phyloP scores from a whole-genome alignment of 2,329 filamentous ascomycete species.

The Penicillium sp. region DNA sequence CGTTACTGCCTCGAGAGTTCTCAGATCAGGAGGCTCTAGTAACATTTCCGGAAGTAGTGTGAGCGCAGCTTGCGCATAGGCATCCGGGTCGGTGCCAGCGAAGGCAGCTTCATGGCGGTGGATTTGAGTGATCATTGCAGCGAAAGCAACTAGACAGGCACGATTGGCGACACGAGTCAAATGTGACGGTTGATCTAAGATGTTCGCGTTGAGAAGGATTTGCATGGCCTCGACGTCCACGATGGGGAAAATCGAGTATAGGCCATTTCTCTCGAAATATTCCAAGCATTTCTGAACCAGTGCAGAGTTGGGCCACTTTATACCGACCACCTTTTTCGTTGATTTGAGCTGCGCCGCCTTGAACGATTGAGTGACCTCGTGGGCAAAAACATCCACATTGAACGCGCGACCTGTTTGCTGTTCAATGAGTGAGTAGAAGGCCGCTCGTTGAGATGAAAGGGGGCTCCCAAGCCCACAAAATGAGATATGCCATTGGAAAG shows the following conservation, averaged over 20 bases:
- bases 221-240: slow-evolving; percentile 18
- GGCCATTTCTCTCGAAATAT: slow-evolving; percentile 18
- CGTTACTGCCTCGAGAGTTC: slow-evolving; percentile 20
- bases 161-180: slow-evolving; percentile 10
- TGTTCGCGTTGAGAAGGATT: slow-evolving; percentile 15
- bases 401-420: slow-evolving; percentile 17
- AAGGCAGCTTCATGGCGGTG: slow-evolving; percentile 24
- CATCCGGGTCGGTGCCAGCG: slow-evolving; percentile 21
- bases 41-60: slow-evolving; percentile 22
- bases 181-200: slow-evolving; percentile 12
- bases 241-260: slow-evolving; percentile 29
- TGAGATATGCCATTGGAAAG: slow-evolving; percentile 23
- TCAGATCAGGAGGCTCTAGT: slow-evolving; percentile 20
- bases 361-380: slow-evolving; percentile 15
- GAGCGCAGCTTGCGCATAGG: slow-evolving; percentile 24
- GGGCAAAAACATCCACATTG: slow-evolving; percentile 23
- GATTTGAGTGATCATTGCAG: slow-evolving; percentile 26
- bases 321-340: slow-evolving; percentile 1
- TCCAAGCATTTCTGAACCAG: slow-evolving; percentile 22
- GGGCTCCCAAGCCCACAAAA: slow-evolving; percentile 21
- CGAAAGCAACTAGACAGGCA: slow-evolving; percentile 25
- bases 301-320: slow-evolving; percentile 19
- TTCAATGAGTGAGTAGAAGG: slow-evolving; percentile 18
- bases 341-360: slow-evolving; percentile 3
- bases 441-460: slow-evolving; percentile 17